These are phyloP conservation scores for Ogataea zsoltii DNA, from an alignment of 805 yeast genomes.

Conservation along the genomic window DNA sequence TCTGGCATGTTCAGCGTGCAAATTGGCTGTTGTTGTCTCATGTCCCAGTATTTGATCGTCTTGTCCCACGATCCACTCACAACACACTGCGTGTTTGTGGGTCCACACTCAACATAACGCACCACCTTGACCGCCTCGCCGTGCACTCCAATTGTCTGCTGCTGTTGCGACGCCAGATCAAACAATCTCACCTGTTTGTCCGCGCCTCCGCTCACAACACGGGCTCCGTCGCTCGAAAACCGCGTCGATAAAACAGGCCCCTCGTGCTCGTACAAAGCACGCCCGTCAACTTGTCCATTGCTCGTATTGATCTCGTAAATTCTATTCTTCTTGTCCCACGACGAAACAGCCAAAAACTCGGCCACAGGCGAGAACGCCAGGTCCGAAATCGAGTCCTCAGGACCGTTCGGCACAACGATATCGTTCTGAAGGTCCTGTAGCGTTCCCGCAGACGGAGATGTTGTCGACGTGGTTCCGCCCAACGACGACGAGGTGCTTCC, in stretches of 20 bases:
- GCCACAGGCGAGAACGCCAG: slow-evolving; percentile 84
- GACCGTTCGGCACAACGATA: slow-evolving; percentile 70
- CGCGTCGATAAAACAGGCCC: slow-evolving; percentile 82
- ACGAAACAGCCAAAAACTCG: slow-evolving; percentile 75
- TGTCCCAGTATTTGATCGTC: slow-evolving; percentile 92
- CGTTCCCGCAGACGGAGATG: slow-evolving; percentile 43
- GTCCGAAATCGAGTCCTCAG: slow-evolving; percentile 89
- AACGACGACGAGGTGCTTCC: slow-evolving; percentile 13
- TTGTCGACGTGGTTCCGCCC: slow-evolving; percentile 11
- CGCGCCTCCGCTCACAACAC: slow-evolving; percentile 85
- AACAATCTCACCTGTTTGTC: slow-evolving; percentile 85
- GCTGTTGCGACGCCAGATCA: slow-evolving; percentile 80
- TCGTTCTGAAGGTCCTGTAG: slow-evolving; percentile 69
- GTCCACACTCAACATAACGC: slow-evolving; percentile 80
- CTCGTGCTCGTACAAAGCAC: slow-evolving; percentile 87
- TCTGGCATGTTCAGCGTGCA: slow-evolving; percentile 85
- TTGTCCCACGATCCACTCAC: slow-evolving; percentile 98
- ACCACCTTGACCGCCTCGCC: slow-evolving; percentile 76
- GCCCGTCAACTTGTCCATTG: slow-evolving; percentile 78
- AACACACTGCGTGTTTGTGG: slow-evolving; percentile 76
- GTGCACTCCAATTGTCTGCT: slow-evolving; percentile 83
- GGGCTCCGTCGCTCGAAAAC: slow-evolving; percentile 86
- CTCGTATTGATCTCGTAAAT: slow-evolving; percentile 79
- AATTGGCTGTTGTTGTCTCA: slow-evolving; percentile 80
- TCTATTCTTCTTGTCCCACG: slow-evolving; percentile 95